Evolutionary conservation across 2,329 filamentous ascomycete genomes (phyloP), one percentile per base, ranked within the genome.

Genomic region (Magnaporthales sp.): DNA sequence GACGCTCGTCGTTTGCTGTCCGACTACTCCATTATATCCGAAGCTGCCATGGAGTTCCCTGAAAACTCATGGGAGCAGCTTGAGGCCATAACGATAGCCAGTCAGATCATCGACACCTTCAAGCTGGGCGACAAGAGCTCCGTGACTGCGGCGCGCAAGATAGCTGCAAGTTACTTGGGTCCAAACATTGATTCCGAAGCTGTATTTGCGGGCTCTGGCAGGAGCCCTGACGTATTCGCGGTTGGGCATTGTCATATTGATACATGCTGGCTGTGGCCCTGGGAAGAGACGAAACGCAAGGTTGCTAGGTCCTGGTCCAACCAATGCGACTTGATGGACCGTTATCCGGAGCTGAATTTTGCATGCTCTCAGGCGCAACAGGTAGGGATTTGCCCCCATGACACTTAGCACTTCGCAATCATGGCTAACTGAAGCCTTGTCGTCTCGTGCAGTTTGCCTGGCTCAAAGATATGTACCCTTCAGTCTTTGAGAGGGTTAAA

Each of bases 221-320:
- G 83, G 63, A 80, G 84, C 2, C 79, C 84, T 5, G 80, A 88
- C 60, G 83, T 90, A 9, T 85, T 80, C 65, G 88, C 81, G 3
- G 86, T 90, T 64, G 88, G 88, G 1, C 85, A 90, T 70, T 90
- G 88, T 69, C 88, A 90, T 72, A 90, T 90, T 68, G 88, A 90
- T 71, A 89, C 86, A 0, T 89, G 87, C 73, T 90, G 88, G 88
- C 76, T 90, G 22, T 90, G 88, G 88, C 88, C 88, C 0, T 90
- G 86, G 79, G 87, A 84, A 3, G 88, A 90, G 76, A 90, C 88
- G 0, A 89, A 89, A 76, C 84, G 88, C 64, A 90, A 90, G 75
- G 83, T 90, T 38, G 88, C 32, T 8, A 54, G 63, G 15, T 66
- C 86, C 2, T 90, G 88, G 87, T 87, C 86, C 0, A 90, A 86